A percentile compares a stretch with the other conserved stretches of the same genome.
Evolutionary conservation across 1,284 basidiomycete species (phyloP).

Genomic region (Mycena sp.): DNA sequence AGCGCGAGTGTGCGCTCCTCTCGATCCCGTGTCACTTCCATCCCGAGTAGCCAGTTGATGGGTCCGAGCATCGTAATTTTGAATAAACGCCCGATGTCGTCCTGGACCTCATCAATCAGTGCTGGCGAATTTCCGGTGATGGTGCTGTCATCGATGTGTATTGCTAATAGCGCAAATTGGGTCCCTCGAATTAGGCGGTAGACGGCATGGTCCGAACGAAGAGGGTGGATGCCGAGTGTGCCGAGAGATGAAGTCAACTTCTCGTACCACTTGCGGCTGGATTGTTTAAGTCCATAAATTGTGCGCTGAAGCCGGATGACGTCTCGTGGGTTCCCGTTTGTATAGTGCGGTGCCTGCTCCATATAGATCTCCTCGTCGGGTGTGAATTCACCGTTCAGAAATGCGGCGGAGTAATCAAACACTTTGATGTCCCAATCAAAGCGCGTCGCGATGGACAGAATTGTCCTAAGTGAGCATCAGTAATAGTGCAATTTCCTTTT

Average conservation of each 20-base stretch:
- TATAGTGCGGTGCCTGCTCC: neutral
- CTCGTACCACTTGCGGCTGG: slow-evolving; percentile 29
- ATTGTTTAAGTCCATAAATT: slow-evolving; percentile 35
- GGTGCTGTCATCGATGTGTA: slow-evolving; percentile 32
- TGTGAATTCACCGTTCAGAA: too few species aligned
- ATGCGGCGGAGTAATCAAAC: too few species aligned
- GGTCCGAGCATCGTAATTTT: too few species aligned
- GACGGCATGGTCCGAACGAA: neutral
- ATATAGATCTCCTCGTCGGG: too few species aligned
- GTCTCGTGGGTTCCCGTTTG: neutral
- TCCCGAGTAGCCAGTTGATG: too few species aligned
- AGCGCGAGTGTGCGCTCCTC: neutral
- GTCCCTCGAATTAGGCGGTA: neutral
- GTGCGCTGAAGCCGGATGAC: slow-evolving; percentile 24
- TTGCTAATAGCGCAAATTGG: neutral
- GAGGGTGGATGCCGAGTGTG: too few species aligned
- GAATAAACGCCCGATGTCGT: too few species aligned
- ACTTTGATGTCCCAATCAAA: neutral
- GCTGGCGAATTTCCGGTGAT: slow-evolving; percentile 22
- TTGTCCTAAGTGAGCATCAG: neutral
- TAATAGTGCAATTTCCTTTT: too few species aligned
- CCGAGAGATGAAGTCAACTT: slow-evolving; percentile 9
- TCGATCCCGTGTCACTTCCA: slow-evolving; percentile 12
- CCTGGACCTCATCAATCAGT: too few species aligned
- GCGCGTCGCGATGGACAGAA: neutral